These are phyloP conservation scores for Lactuca saligna DNA, from an alignment of 129 eudicot genomes.

Conservation along the genomic window DNA sequence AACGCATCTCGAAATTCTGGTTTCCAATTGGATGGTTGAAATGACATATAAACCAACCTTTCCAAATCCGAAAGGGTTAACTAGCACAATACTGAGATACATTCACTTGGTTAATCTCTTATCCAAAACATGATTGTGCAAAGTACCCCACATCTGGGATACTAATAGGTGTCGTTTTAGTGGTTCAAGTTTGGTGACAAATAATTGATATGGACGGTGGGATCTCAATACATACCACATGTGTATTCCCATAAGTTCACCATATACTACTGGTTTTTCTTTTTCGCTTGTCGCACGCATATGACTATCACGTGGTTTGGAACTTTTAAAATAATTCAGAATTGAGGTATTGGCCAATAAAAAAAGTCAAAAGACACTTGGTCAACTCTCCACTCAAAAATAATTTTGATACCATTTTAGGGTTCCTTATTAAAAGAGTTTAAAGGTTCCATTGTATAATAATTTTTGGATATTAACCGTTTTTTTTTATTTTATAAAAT, in stretches of 20 bases:
- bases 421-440: constrained; percentile 35
- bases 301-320: constrained; percentile 25
- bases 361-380: constrained; percentile 17
- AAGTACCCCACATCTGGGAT: constrained; percentile 19
- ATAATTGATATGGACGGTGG: constrained; percentile 35
- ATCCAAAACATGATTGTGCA: constrained; percentile 20
- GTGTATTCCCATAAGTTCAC: constrained; percentile 21
- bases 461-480: constrained; percentile 6
- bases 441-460: constrained; percentile 3
- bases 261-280: background rate
- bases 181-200: constrained; percentile 34
- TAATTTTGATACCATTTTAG: constrained; percentile 30
- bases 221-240: constrained; percentile 33
- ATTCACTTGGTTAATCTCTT: constrained; percentile 4
- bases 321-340: constrained; percentile 28
- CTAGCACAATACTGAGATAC: background rate
- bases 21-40: no score
- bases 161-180: constrained; percentile 28
- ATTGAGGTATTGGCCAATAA: constrained; percentile 13
- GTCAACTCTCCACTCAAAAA: constrained; percentile 33
- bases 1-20: no score
- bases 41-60: background rate
- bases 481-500: no score
- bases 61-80: constrained; percentile 15
- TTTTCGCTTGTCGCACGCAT: background rate